phyloP scores from a whole-genome alignment of 768 basidiomycete genomes.

The Mycena kentingensis region DNA sequence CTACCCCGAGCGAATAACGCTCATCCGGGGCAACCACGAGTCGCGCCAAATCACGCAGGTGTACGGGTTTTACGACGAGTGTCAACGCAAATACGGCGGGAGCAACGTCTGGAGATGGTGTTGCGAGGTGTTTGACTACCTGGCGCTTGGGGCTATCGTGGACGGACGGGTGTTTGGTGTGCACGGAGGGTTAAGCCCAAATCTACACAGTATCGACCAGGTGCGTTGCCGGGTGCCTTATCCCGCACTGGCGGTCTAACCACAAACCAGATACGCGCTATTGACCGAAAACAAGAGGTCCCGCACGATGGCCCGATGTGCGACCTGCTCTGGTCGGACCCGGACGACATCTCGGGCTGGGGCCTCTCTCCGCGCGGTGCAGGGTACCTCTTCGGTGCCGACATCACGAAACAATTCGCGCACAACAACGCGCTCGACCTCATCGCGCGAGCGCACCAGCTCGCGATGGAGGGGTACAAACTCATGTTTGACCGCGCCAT shows the following conservation, averaged over 20 bases:
- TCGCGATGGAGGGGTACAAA: constrained; percentile 88
- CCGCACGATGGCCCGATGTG: constrained; percentile 99
- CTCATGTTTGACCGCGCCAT: constrained; percentile 78
- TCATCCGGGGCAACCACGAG: constrained; percentile 98
- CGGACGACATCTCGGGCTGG: constrained; percentile 99
- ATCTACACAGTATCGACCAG: constrained; percentile 81
- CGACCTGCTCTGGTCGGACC: constrained; percentile 98
- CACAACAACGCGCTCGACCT: constrained; percentile 98
- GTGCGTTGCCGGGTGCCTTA: constrained; percentile 96
- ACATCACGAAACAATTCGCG: constrained; percentile 98
- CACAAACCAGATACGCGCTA: constrained; percentile 99
- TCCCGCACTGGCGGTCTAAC: constrained; percentile 97
- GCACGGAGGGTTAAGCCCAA: no score
- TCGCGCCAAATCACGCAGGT: constrained; percentile 99
- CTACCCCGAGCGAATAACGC: constrained; percentile 97
- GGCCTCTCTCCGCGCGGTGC: constrained; percentile 98
- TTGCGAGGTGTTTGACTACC: constrained; percentile 97
- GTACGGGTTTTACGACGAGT: constrained; percentile 99
- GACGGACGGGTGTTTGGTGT: no score
- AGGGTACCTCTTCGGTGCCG: constrained; percentile 98
- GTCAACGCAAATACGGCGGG: constrained; percentile 98
- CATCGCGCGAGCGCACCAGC: constrained; percentile 90
- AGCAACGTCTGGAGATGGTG: constrained; percentile 99
- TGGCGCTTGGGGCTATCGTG: constrained; percentile 95
- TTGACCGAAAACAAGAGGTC: constrained; percentile 98